Evolutionary conservation across 1,284 basidiomycete genomes (phyloP).

Genomic region (Leccinum angustisporum): DNA sequence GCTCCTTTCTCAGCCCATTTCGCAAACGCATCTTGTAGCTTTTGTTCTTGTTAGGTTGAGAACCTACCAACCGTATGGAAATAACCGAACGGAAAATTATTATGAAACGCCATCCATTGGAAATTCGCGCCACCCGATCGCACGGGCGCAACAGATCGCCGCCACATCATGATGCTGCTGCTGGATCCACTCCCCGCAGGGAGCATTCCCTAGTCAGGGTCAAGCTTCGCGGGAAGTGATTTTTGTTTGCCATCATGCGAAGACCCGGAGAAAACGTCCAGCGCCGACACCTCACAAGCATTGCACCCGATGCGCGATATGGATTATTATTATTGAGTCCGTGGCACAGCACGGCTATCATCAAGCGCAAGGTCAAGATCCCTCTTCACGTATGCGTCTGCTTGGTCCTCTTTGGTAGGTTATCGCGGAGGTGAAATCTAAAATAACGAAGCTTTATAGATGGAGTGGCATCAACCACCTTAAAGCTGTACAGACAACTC

Average conservation of each 20-base stretch:
- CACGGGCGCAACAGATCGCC: too few relatives aligned
- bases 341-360: conserved; percentile 35
- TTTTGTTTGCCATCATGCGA: conserved; percentile 17
- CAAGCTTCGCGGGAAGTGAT: conserved; percentile 27
- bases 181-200: too few relatives aligned
- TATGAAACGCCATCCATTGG: too few relatives aligned
- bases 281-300: conserved; percentile 32
- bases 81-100: too few relatives aligned
- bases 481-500: conserved; percentile 18
- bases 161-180: too few relatives aligned
- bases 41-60: too few relatives aligned
- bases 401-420: conserved; percentile 23
- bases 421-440: conserved; percentile 30
- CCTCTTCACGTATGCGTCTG: conserved; percentile 19
- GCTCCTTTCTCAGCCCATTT: too few relatives aligned
- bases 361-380: conserved; percentile 32
- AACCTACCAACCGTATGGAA: too few relatives aligned
- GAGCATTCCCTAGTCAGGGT: conserved; percentile 16
- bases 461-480: conserved; percentile 17
- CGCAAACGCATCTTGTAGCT: too few relatives aligned
- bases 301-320: conserved; percentile 31
- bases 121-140: too few relatives aligned
- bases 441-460: conserved; percentile 30
- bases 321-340: conserved; percentile 25
- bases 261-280: conserved; percentile 25